These are phyloP conservation scores for Hypoxylon lenormandii DNA, from an alignment of 495 filamentous ascomycete genomes.

Conservation along the genomic window DNA sequence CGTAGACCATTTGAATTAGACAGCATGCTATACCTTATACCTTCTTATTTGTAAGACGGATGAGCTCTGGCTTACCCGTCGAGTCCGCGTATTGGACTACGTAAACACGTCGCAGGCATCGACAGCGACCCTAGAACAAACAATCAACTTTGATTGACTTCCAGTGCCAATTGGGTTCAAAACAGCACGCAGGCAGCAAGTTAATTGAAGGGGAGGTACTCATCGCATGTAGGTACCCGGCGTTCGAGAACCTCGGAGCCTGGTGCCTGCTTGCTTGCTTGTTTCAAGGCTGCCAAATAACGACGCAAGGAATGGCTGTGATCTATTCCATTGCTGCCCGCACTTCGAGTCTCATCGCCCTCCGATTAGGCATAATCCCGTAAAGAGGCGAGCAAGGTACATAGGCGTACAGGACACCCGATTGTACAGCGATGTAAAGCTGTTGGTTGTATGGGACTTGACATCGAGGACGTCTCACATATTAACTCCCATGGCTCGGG, in stretches of 20 bases:
- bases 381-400: conserved; percentile 22
- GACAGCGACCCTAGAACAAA: too few species aligned
- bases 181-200: neutral
- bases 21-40: conserved; percentile 2
- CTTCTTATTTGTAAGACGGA: too few species aligned
- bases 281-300: conserved; percentile 16
- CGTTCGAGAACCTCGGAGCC: neutral
- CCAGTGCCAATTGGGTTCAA: conserved; percentile 21
- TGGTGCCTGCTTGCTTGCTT: conserved; percentile 12
- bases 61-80: too few species aligned
- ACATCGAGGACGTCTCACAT: conserved; percentile 28
- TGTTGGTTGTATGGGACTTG: conserved; percentile 11
- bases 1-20: conserved; percentile 32
- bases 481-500: conserved; percentile 36
- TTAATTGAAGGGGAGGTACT: conserved; percentile 5
- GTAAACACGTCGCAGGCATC: too few species aligned
- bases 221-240: neutral
- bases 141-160: neutral
- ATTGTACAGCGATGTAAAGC: conserved; percentile 12
- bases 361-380: conserved; percentile 14
- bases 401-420: conserved; percentile 15
- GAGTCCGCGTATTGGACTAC: too few species aligned
- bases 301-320: conserved; percentile 4
- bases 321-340: conserved; percentile 5
- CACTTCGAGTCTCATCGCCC: conserved; percentile 7